Evolutionary conservation across 768 basidiomycete species (phyloP), one percentile per base, ranked within the genome.

Genomic region (Grammothele lineata): DNA sequence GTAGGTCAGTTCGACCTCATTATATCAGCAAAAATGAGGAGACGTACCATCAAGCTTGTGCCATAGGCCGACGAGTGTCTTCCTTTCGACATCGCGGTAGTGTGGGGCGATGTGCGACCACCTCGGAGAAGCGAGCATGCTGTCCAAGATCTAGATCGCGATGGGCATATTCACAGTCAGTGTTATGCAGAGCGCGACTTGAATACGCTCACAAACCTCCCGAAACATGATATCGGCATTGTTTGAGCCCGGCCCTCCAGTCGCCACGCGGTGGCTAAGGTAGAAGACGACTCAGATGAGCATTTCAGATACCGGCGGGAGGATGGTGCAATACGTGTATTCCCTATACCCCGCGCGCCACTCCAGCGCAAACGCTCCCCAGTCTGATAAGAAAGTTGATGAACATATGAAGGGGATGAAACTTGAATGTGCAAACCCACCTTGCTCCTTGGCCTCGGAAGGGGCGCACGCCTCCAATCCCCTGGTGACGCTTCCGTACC

Each of bases 171-270:
- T n/a, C n/a, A n/a, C n/a, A n/a, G n/a, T n/a, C n/a, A n/a, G n/a
- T n/a, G n/a, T n/a, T n/a, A n/a, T n/a, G n/a, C n/a, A n/a, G n/a
- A n/a, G n/a, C n/a, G n/a, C n/a, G n/a, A 17, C 23, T 19, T 5
- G 22, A 37, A 21, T 18, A 30, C 35, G 27, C 25, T 6, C 3
- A 22, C 14, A 24, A 43, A 75, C 81, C 66, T 81, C 57, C 47
- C 80, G 68, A 57, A 85, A 81, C 66, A 77, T 71, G 18, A 65
- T 43, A 47, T 86, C 84, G 10, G 80, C 65, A 53, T 75, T 81
- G 6, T 58, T 62, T 2, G 77, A 68, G 0, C 79, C 82, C 32
- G 62, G 43, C 0, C 71, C 76, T 3, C 74, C 75, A 33, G 58
- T 52, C 4, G 77, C 73, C 17, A 83, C 67, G 3, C 56, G 59